phyloP scores from a whole-genome alignment of 2,329 filamentous ascomycete genomes.

The Tolypocladium capitatum region DNA sequence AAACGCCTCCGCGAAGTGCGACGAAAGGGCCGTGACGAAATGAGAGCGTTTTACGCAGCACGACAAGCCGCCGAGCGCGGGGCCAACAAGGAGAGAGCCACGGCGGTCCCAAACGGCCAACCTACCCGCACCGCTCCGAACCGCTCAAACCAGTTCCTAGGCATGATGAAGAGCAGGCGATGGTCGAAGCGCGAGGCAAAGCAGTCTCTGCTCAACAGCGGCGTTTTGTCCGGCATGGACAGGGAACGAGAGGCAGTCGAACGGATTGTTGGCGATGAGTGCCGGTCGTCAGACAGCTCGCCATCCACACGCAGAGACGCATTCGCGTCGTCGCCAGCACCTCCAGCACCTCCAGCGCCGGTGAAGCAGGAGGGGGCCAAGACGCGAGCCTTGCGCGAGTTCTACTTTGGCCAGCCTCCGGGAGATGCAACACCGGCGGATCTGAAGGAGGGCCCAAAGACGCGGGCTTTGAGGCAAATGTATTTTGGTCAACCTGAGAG shows the following conservation, averaged over 20 bases:
- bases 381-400: constrained; percentile 15
- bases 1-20: constrained; percentile 36
- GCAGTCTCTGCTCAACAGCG: constrained; percentile 26
- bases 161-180: constrained; percentile 18
- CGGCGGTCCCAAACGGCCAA: constrained; percentile 4
- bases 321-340: constrained; percentile 6
- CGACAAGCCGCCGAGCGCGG: constrained; percentile 19
- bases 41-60: constrained; percentile 30
- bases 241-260: constrained; percentile 23
- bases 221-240: constrained; percentile 26
- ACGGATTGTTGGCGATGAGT: constrained; percentile 19
- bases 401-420: constrained; percentile 4
- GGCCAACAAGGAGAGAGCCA: constrained; percentile 17
- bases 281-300: constrained; percentile 8
- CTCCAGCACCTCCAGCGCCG: not conserved
- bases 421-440: not conserved
- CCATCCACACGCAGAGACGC: constrained; percentile 7
- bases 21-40: constrained; percentile 35
- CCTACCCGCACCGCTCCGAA: constrained; percentile 14
- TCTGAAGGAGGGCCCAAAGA: constrained; percentile 17
- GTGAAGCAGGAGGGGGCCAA: constrained; percentile 11
- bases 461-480: constrained; percentile 21
- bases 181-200: constrained; percentile 17
- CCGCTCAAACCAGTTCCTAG: constrained; percentile 19
- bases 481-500: constrained; percentile 15